Evolutionary conservation across 768 basidiomycete genomes (phyloP).

Genomic region (Agaricus blazei): DNA sequence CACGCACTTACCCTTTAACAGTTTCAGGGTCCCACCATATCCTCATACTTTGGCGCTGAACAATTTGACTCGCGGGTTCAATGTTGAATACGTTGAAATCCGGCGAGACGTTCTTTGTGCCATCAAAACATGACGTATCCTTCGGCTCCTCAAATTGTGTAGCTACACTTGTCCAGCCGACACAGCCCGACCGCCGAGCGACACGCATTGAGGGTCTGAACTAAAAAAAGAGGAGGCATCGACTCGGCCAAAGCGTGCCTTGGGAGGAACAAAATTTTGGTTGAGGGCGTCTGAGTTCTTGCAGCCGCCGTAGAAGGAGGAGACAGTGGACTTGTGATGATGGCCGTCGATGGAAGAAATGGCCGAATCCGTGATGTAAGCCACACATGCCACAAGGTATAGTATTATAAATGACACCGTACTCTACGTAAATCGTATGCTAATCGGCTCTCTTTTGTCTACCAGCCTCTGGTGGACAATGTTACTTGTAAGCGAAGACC

Average conservation of each 20-base stretch:
- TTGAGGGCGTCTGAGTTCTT: conserved; percentile 64
- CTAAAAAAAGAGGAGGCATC: conserved; percentile 72
- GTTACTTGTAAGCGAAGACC: conserved; percentile 48
- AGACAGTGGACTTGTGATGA: conserved; percentile 78
- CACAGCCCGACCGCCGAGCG: conserved; percentile 33
- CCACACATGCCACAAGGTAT: not conserved
- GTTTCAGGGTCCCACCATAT: conserved; percentile 56
- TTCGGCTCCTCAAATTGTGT: conserved; percentile 47
- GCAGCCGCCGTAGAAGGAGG: conserved; percentile 72
- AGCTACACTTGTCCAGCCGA: conserved; percentile 71
- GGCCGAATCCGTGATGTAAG: not conserved
- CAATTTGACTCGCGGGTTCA: conserved; percentile 55
- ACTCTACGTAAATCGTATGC: conserved; percentile 34
- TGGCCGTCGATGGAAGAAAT: conserved; percentile 18
- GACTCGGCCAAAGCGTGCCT: conserved; percentile 36
- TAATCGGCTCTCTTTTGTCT: conserved; percentile 36
- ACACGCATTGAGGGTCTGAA: conserved; percentile 31
- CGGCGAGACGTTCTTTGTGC: conserved; percentile 40
- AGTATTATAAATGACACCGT: not conserved
- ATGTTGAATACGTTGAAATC: conserved; percentile 53
- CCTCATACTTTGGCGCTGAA: conserved; percentile 59
- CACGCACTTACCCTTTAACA: conserved; percentile 45
- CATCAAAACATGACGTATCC: conserved; percentile 58
- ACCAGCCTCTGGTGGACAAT: conserved; percentile 43
- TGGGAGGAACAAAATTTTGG: conserved; percentile 38